Conservation (phyloP, 1,139 yeast genomes). For the Hansenula sp. region DNA sequence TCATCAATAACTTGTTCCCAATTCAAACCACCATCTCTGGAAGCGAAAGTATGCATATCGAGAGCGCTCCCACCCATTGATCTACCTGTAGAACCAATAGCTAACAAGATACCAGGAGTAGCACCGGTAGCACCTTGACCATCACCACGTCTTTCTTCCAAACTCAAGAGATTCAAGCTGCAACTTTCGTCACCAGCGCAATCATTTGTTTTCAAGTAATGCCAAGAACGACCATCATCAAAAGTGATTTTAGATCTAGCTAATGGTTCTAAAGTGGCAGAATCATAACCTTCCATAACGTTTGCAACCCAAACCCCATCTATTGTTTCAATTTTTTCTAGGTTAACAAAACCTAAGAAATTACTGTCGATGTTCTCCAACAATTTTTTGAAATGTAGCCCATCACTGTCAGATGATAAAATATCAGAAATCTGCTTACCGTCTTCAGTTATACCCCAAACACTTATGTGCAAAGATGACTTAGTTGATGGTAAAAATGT, state of each 20-base stretch:
- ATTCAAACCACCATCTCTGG: conserved; percentile 74
- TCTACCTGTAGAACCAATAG: conserved; percentile 51
- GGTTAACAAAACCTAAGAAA: conserved; percentile 33
- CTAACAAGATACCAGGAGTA: conserved; percentile 71
- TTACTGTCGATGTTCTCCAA: conserved; percentile 42
- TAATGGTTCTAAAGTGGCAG: conserved; percentile 16
- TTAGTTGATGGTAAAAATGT: conserved; percentile 53
- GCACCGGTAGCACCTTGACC: conserved; percentile 59
- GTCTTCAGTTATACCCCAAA: conserved; percentile 30
- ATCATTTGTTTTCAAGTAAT: conserved; percentile 41
- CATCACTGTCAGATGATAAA: conserved; percentile 61
- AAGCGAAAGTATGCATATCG: conserved; percentile 50
- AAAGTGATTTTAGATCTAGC: conserved; percentile 45
- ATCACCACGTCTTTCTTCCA: conserved; percentile 49
- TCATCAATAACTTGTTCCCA: conserved; percentile 60
- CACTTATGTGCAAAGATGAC: conserved; percentile 51
- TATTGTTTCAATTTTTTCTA: conserved; percentile 53
- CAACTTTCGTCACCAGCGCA: conserved; percentile 45
- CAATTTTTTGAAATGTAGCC: conserved; percentile 48
- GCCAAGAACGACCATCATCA: conserved; percentile 69
- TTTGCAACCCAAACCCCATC: conserved; percentile 74
- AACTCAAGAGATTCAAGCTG: conserved; percentile 51
- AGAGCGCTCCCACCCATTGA: conserved; percentile 24
- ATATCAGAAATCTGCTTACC: conserved; percentile 33
- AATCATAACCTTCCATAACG: conserved; percentile 27